phyloP scores from a whole-genome alignment of 75 land plant species.

The Cupressus sempervirens region DNA sequence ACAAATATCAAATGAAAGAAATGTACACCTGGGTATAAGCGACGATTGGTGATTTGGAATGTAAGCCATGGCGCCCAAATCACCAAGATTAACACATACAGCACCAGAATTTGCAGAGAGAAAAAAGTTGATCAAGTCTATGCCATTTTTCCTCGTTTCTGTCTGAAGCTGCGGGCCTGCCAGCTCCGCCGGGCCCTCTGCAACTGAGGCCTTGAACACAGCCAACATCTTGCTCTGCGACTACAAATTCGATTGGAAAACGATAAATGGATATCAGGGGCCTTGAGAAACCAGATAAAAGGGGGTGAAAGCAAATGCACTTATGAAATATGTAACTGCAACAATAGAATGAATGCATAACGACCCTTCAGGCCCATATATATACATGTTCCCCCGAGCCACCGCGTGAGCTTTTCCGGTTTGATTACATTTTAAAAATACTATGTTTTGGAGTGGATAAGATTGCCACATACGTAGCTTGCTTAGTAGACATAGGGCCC shows the following conservation, averaged over 20 bases:
- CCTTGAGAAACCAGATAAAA: no score
- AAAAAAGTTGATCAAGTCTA: slow-evolving; percentile 23
- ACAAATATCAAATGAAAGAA: not conserved
- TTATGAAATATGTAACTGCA: no score
- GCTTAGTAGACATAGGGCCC: no score
- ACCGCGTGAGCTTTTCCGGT: no score
- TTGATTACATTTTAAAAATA: no score
- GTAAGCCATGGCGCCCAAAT: slow-evolving; percentile 30
- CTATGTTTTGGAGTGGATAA: no score
- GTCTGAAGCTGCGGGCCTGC: slow-evolving; percentile 14
- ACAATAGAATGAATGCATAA: no score
- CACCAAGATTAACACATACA: slow-evolving; percentile 20
- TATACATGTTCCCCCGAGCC: no score
- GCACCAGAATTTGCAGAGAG: slow-evolving; percentile 19
- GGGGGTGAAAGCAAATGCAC: no score
- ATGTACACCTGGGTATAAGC: slow-evolving; percentile 32
- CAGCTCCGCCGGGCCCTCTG: slow-evolving; percentile 32
- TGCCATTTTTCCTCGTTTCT: slow-evolving; percentile 21
- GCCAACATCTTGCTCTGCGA: slow-evolving; percentile 30
- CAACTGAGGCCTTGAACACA: slow-evolving; percentile 27
- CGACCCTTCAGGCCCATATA: no score
- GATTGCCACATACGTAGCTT: no score
- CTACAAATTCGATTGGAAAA: not conserved
- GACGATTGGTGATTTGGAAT: slow-evolving; percentile 27
- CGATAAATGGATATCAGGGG: no score